These are phyloP conservation scores for Cladosporium sp. DNA, from an alignment of 2,329 filamentous ascomycete genomes.

Conservation along the genomic window DNA sequence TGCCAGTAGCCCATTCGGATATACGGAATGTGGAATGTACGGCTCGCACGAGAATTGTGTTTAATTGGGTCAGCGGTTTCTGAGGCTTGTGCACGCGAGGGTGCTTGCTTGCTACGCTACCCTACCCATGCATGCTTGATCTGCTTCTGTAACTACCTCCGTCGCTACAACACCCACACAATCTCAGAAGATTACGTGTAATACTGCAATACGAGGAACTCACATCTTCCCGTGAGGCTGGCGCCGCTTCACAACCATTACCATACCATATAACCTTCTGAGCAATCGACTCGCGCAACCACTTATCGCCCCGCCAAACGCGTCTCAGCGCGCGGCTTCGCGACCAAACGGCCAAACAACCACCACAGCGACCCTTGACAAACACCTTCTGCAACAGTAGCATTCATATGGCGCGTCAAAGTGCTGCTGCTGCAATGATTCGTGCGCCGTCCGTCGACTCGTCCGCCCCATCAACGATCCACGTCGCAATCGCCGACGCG, in stretches of 20 bases:
- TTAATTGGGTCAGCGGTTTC: neutral
- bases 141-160: neutral
- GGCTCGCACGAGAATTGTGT: neutral
- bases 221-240: neutral
- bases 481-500: constrained; percentile 27
- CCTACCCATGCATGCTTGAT: neutral
- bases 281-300: neutral
- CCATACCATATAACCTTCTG: neutral
- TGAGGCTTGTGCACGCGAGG: neutral
- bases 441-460: constrained; percentile 39
- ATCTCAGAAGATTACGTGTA: neutral
- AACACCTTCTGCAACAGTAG: neutral
- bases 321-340: neutral
- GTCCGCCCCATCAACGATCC: constrained; percentile 40
- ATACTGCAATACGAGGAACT: neutral
- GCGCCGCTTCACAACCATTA: neutral
- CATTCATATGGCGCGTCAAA: constrained; percentile 4
- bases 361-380: neutral
- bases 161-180: neutral
- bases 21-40: neutral
- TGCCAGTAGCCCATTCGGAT: neutral
- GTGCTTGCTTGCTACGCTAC: neutral
- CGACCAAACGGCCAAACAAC: constrained; percentile 3
- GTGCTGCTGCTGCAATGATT: constrained; percentile 20
- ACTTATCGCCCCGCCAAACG: constrained; percentile 6